Evolutionary conservation across 2,329 filamentous ascomycete genomes (phyloP).

Genomic region (Dothideomycetes sp.): DNA sequence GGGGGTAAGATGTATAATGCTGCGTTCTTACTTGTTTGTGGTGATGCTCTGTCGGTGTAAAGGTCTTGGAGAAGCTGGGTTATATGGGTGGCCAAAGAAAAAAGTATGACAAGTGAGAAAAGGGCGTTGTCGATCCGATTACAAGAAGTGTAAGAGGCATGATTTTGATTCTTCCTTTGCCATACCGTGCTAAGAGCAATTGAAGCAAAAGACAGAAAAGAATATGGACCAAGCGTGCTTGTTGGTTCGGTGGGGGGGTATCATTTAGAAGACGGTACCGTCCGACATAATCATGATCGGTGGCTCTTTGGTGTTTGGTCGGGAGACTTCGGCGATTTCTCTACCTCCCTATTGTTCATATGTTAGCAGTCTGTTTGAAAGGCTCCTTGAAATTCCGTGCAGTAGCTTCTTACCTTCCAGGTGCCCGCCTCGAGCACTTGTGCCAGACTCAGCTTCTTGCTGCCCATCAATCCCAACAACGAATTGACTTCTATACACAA

Average conservation of each 20-base stretch:
- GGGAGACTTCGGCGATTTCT: conserved; percentile 88
- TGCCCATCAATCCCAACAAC: conserved; percentile 57
- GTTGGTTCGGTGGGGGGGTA: conserved; percentile 28
- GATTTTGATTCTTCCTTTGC: no score
- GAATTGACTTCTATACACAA: conserved; percentile 61
- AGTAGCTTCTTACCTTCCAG: conserved; percentile 68
- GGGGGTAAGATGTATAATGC: no score
- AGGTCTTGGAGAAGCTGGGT: no score
- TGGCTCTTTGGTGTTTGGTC: conserved; percentile 92
- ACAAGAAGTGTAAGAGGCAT: no score
- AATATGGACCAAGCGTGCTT: conserved; percentile 9
- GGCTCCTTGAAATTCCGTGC: not conserved
- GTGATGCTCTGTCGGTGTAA: no score
- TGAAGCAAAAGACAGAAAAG: no score
- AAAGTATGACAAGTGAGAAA: no score
- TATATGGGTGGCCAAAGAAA: no score
- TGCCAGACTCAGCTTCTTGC: conserved; percentile 63
- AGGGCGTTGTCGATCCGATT: no score
- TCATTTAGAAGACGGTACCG: conserved; percentile 81
- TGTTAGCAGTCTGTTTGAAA: conserved; percentile 20
- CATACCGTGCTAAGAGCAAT: no score
- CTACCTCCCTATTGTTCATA: conserved; percentile 61
- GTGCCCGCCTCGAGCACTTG: conserved; percentile 93
- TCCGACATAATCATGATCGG: conserved; percentile 95
- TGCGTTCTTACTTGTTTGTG: no score